phyloP scores from a whole-genome alignment of 805 yeast genomes.

The Kodamaea jinghongensis region DNA sequence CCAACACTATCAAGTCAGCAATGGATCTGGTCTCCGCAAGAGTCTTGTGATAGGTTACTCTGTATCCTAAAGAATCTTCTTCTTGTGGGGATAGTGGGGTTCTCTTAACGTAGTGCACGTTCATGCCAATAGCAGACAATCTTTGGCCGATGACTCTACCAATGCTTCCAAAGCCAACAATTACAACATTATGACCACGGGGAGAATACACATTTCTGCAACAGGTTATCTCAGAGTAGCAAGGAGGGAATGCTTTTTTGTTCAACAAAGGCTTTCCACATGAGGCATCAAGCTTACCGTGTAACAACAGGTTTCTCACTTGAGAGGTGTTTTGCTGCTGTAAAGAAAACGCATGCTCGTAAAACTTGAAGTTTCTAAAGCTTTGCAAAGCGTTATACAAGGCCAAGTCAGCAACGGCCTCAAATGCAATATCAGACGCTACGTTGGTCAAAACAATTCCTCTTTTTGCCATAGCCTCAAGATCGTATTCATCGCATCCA shows the following conservation, averaged over 20 bases:
- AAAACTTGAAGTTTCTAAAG: conserved; percentile 22
- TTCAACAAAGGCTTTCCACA: conserved; percentile 5
- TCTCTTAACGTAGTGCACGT: conserved; percentile 26
- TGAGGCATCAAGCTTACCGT: conserved; percentile 10
- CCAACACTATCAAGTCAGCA: conserved; percentile 26
- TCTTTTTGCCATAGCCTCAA: conserved; percentile 16
- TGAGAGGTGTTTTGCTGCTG: conserved; percentile 14
- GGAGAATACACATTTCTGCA: conserved; percentile 19
- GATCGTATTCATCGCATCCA: conserved; percentile 22
- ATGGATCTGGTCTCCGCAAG: conserved; percentile 15
- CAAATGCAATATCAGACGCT: conserved; percentile 24
- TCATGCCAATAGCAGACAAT: conserved; percentile 23
- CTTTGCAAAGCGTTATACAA: conserved; percentile 22
- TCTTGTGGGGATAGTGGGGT: conserved; percentile 13
- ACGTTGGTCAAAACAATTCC: conserved; percentile 24
- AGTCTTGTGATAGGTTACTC: conserved; percentile 18
- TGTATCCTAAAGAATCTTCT: conserved; percentile 16
- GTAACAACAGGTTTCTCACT: conserved; percentile 13
- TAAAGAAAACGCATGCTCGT: conserved; percentile 10
- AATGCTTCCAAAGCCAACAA: conserved; percentile 27
- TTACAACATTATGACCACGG: conserved; percentile 22
- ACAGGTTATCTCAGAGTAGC: conserved; percentile 28
- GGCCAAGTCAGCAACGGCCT: conserved; percentile 27
- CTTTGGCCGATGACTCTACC: conserved; percentile 22
- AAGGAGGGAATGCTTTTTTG: not conserved